phyloP scores from a whole-genome alignment of 2,329 filamentous ascomycete genomes.

The Diatrype stigma region DNA sequence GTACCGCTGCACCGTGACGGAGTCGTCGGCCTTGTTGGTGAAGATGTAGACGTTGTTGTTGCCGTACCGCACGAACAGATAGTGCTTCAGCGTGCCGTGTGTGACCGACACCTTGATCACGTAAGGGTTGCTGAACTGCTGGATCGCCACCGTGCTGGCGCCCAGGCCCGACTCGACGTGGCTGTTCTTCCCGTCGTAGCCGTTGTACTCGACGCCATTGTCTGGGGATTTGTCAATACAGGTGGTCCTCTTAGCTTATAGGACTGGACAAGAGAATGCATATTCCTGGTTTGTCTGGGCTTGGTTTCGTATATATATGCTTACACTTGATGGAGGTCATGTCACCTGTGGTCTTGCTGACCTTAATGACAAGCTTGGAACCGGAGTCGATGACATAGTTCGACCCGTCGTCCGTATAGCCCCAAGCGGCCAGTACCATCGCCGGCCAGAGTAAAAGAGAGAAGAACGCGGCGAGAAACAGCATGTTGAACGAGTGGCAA shows the following conservation, averaged over 20 bases:
- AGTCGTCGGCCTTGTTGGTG: constrained; percentile 37
- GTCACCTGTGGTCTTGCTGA: constrained; percentile 31
- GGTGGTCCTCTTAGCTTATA: too few relatives aligned
- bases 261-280: too few relatives aligned
- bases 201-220: constrained; percentile 29
- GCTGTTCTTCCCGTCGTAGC: constrained; percentile 26
- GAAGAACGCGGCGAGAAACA: constrained; percentile 19
- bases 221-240: too few relatives aligned
- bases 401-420: constrained; percentile 33
- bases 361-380: constrained; percentile 28
- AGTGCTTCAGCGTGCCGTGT: constrained; percentile 31
- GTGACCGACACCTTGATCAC: constrained; percentile 33
- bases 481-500: too few relatives aligned
- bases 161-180: constrained; percentile 30
- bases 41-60: constrained; percentile 38
- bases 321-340: constrained; percentile 24
- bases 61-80: constrained; percentile 30
- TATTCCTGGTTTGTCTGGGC: too few relatives aligned
- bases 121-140: constrained; percentile 18
- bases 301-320: too few relatives aligned
- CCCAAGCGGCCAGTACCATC: constrained; percentile 32
- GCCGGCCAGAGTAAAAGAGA: constrained; percentile 23
- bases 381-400: constrained; percentile 35
- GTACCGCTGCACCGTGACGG: constrained; percentile 34
- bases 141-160: constrained; percentile 27